These are phyloP conservation scores for Sporothrix pallida DNA, from an alignment of 2,329 filamentous ascomycete genomes.

Conservation along the genomic window DNA sequence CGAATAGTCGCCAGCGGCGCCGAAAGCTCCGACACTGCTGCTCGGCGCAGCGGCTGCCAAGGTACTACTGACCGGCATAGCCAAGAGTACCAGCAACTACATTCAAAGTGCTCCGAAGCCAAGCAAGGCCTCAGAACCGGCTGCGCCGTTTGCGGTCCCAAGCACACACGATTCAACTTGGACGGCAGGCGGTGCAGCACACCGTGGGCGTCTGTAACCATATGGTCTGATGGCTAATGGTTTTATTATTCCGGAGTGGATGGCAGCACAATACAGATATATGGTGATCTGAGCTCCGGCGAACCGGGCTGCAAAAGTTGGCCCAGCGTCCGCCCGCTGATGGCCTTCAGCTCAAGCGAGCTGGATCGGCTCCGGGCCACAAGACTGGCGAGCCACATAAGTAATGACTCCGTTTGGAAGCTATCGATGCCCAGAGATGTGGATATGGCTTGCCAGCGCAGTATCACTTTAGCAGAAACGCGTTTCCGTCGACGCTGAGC, in stretches of 20 bases:
- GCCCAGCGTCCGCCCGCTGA: constrained; percentile 46
- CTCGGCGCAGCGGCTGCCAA: constrained; percentile 39
- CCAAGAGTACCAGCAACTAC: constrained; percentile 36
- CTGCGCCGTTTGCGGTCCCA: constrained; percentile 38
- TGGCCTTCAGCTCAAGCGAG: constrained; percentile 48
- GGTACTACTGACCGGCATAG: constrained; percentile 36
- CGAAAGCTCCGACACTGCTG: constrained; percentile 40
- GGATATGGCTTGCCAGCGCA: constrained; percentile 38
- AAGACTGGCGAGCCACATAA: too few relatives aligned
- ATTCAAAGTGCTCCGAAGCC: constrained; percentile 37
- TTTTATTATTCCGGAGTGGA: constrained; percentile 63
- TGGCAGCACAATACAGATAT: constrained; percentile 68
- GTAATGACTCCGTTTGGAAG: too few relatives aligned
- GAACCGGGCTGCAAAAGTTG: constrained; percentile 41
- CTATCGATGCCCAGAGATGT: constrained; percentile 38
- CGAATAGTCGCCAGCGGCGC: constrained; percentile 41
- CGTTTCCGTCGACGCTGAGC: constrained; percentile 41
- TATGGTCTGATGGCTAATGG: constrained; percentile 60
- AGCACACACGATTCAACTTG: constrained; percentile 40
- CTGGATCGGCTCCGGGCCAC: constrained; percentile 34
- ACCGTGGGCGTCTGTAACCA: constrained; percentile 52
- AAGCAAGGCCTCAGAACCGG: constrained; percentile 34
- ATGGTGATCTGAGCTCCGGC: constrained; percentile 53
- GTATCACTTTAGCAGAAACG: constrained; percentile 40
- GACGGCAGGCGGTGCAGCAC: constrained; percentile 54